Percentiles rank a stretch among this genome's conserved stretches.
Conservation (phyloP, 768 basidiomycete species). For the Crucibulum laeve region DNA sequence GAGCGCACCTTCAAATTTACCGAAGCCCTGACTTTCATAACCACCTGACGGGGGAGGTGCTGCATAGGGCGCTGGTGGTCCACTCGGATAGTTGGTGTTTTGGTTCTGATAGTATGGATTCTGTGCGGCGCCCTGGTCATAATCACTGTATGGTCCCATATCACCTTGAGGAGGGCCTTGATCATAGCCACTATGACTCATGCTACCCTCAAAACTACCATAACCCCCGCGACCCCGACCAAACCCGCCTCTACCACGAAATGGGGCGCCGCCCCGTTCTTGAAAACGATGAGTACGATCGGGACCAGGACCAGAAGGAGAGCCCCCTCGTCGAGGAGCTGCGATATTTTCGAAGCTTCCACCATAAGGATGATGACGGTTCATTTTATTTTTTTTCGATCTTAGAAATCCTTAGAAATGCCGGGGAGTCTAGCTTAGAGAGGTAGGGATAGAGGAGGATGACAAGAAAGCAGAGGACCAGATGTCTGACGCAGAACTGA, state of each 20-base stretch:
- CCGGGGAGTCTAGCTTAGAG: conserved; percentile 10
- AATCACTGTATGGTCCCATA: conserved; percentile 65
- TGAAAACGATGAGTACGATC: conserved; percentile 65
- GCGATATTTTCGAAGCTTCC: conserved; percentile 54
- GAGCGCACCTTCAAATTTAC: conserved; percentile 84
- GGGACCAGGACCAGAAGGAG: conserved; percentile 62
- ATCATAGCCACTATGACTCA: conserved; percentile 57
- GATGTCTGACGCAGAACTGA: background rate
- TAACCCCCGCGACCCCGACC: conserved; percentile 34
- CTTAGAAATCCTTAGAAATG: background rate
- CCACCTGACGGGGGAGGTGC: conserved; percentile 41
- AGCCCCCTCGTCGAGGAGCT: conserved; percentile 61
- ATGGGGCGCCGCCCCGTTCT: conserved; percentile 52
- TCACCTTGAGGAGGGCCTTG: conserved; percentile 62
- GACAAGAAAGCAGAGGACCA: background rate
- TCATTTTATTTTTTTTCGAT: conserved; percentile 47
- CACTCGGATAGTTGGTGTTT: conserved; percentile 49
- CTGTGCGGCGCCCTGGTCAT: conserved; percentile 52
- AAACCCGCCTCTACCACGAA: conserved; percentile 49
- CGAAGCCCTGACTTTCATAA: conserved; percentile 51
- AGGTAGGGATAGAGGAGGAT: conserved; percentile 22
- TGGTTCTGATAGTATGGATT: conserved; percentile 68
- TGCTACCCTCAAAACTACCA: conserved; percentile 50
- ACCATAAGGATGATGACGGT: conserved; percentile 87
- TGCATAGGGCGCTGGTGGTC: conserved; percentile 49